phyloP scores from a whole-genome alignment of 441 rosid genomes.

The Sinapis alba region DNA sequence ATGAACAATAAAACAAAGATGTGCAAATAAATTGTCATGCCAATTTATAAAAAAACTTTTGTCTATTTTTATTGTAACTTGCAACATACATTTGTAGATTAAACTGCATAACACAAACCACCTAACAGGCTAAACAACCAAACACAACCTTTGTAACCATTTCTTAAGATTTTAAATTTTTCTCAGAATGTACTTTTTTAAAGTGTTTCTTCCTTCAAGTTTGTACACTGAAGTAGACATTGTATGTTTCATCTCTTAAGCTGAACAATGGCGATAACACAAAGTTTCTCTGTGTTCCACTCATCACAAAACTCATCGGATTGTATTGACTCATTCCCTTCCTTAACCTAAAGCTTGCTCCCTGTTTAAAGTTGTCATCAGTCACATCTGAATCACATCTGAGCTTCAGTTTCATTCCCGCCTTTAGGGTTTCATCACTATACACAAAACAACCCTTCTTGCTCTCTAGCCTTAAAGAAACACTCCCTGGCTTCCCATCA shows the following conservation, averaged over 20 bases:
- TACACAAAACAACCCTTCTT: conserved; percentile 62
- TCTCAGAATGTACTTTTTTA: neutral
- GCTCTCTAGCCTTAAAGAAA: conserved; percentile 61
- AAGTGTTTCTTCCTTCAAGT: conserved; percentile 31
- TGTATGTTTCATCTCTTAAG: conserved; percentile 78
- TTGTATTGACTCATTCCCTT: conserved; percentile 60
- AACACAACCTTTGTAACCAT: conserved; percentile 6
- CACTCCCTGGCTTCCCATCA: conserved; percentile 58
- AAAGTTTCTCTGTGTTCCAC: conserved; percentile 62
- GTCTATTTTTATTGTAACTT: conserved; percentile 14
- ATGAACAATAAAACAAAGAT: neutral
- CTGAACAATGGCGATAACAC: conserved; percentile 69
- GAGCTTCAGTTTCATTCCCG: conserved; percentile 51
- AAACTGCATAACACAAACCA: conserved; percentile 24
- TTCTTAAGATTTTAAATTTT: conserved; percentile 1
- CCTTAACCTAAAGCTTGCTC: conserved; percentile 57
- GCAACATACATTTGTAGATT: conserved; percentile 29
- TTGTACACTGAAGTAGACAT: conserved; percentile 70
- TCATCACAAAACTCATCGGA: conserved; percentile 75
- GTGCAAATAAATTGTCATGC: neutral
- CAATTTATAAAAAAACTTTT: neutral
- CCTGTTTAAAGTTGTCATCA: conserved; percentile 46
- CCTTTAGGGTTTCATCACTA: conserved; percentile 42
- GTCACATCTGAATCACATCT: conserved; percentile 50
- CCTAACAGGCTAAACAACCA: conserved; percentile 21